Conservation (phyloP, 257 asterid genomes). For the Nicotiana attenuata region DNA sequence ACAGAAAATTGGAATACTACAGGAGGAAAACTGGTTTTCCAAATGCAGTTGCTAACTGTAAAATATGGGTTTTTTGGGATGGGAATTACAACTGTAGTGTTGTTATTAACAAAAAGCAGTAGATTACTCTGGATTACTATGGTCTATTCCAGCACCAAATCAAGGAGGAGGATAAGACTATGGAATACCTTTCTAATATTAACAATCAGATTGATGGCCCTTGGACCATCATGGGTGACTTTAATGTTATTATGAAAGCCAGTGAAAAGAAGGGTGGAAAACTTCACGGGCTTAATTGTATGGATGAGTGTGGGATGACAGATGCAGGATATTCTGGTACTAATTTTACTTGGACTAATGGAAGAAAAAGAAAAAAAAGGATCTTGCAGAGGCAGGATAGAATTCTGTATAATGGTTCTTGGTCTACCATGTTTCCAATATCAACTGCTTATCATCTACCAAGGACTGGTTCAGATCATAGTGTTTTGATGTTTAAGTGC, state of each 20-base stretch:
- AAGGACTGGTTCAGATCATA: neutral
- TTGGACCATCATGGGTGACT: neutral
- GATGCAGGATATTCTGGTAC: too few relatives aligned
- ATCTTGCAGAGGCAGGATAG: too few relatives aligned
- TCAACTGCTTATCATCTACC: neutral
- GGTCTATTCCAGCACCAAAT: neutral
- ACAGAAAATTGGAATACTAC: too few relatives aligned
- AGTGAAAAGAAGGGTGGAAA: neutral
- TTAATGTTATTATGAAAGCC: neutral
- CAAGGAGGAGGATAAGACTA: neutral
- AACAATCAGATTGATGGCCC: neutral
- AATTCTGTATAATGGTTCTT: too few relatives aligned
- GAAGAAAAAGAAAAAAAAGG: too few relatives aligned
- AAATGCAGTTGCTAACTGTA: neutral
- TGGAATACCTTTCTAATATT: neutral
- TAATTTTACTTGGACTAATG: too few relatives aligned
- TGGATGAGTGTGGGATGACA: neutral
- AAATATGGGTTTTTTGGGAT: neutral
- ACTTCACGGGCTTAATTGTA: neutral
- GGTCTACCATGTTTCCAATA: too few relatives aligned
- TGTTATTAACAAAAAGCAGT: too few relatives aligned
- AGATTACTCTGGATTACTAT: neutral
- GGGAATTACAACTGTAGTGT: neutral
- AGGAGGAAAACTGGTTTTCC: neutral
- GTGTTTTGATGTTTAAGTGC: neutral